phyloP scores from a whole-genome alignment of 2,329 filamentous ascomycete species.

The Phaeosphaeriaceae sp. region DNA sequence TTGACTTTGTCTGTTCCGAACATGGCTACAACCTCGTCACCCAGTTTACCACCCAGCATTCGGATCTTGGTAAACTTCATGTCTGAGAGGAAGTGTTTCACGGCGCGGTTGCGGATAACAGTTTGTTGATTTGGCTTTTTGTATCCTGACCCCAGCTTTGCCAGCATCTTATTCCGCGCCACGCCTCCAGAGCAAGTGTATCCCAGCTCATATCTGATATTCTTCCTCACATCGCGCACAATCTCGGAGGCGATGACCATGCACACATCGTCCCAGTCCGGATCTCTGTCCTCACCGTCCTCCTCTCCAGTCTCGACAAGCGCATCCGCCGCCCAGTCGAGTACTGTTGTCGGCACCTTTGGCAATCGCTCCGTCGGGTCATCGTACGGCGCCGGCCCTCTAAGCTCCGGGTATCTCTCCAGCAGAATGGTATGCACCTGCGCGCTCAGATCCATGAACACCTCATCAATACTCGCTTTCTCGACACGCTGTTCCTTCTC shows the following conservation, averaged over 20 bases:
- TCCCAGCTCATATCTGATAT: slow-evolving; percentile 72
- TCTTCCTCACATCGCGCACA: slow-evolving; percentile 74
- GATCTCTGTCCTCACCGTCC: slow-evolving; percentile 75
- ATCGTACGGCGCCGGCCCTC: slow-evolving; percentile 72
- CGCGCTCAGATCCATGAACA: slow-evolving; percentile 89
- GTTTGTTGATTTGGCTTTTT: slow-evolving; percentile 96
- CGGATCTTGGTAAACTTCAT: slow-evolving; percentile 96
- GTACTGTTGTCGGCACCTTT: slow-evolving; percentile 71
- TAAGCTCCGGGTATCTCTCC: slow-evolving; percentile 77
- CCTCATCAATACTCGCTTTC: slow-evolving; percentile 95
- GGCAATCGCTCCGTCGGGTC: slow-evolving; percentile 76
- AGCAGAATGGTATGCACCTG: slow-evolving; percentile 80
- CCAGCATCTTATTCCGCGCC: slow-evolving; percentile 91
- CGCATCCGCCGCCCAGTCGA: slow-evolving; percentile 87
- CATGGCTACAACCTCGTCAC: slow-evolving; percentile 80
- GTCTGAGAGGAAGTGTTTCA: slow-evolving; percentile 76
- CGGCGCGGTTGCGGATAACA: slow-evolving; percentile 85
- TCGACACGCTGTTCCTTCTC: slow-evolving; percentile 74
- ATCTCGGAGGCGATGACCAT: slow-evolving; percentile 90
- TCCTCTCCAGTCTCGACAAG: slow-evolving; percentile 80
- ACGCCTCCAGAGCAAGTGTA: slow-evolving; percentile 95
- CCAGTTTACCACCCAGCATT: slow-evolving; percentile 93
- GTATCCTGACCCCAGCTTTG: slow-evolving; percentile 88
- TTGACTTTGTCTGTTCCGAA: slow-evolving; percentile 83
- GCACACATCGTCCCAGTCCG: slow-evolving; percentile 95